phyloP scores from a whole-genome alignment of 2,329 filamentous ascomycete genomes.

The Phyllosticta citribraziliensis region DNA sequence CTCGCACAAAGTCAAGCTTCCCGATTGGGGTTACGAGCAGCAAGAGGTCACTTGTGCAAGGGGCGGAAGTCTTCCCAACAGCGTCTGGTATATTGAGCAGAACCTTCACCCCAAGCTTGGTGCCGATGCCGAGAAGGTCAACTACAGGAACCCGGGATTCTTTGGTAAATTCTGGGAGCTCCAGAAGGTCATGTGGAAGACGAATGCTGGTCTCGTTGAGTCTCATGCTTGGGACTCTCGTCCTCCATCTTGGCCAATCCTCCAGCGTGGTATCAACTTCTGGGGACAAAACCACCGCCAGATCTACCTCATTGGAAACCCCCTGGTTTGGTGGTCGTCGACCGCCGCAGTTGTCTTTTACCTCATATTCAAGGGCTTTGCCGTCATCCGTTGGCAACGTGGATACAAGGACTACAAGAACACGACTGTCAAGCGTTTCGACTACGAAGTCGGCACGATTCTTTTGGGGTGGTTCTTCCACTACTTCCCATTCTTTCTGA shows the following conservation, averaged over 20 bases:
- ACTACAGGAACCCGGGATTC: slow-evolving; percentile 91
- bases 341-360: slow-evolving; percentile 70
- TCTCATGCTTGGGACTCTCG: slow-evolving; percentile 98
- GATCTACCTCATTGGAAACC: slow-evolving; percentile 93
- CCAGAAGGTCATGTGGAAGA: slow-evolving; percentile 97
- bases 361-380: slow-evolving; percentile 73
- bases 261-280: slow-evolving; percentile 95
- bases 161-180: slow-evolving; percentile 97
- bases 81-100: slow-evolving; percentile 89
- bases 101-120: slow-evolving; percentile 76
- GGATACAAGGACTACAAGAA: slow-evolving; percentile 79
- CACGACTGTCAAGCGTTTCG: slow-evolving; percentile 85
- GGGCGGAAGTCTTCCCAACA: slow-evolving; percentile 87
- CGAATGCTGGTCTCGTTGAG: slow-evolving; percentile 90
- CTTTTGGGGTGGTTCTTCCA: slow-evolving; percentile 94
- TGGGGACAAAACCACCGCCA: slow-evolving; percentile 92
- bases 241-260: slow-evolving; percentile 82
- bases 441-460: slow-evolving; percentile 87
- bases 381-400: slow-evolving; percentile 87
- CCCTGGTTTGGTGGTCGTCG: slow-evolving; percentile 87
- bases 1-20: slow-evolving; percentile 98
- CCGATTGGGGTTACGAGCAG: slow-evolving; percentile 95
- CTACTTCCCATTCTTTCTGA: slow-evolving; percentile 97
- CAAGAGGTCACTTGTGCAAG: slow-evolving; percentile 98
- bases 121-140: slow-evolving; percentile 77